phyloP scores from a whole-genome alignment of 2,329 filamentous ascomycete genomes.

The Fusarium cicatricum region DNA sequence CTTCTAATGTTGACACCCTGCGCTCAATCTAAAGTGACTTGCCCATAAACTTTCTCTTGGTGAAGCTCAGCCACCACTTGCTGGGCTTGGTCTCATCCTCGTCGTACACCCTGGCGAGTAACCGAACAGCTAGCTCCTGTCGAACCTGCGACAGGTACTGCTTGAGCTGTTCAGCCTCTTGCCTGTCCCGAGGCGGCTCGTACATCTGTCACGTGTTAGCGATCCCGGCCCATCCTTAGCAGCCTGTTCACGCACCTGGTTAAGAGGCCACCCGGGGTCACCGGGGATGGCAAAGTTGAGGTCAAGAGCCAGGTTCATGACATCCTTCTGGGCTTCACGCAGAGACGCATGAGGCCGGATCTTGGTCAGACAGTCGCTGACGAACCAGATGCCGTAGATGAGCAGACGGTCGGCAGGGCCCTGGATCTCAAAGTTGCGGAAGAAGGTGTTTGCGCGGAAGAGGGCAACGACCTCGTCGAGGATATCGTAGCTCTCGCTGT shows the following conservation, averaged over 20 bases:
- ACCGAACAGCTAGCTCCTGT: conserved; percentile 84
- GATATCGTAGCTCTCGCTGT: conserved; percentile 93
- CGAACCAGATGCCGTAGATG: conserved; percentile 95
- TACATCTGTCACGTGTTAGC: conserved; percentile 69
- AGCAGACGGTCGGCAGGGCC: conserved; percentile 92
- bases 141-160: conserved; percentile 93
- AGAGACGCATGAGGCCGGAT: conserved; percentile 77
- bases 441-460: conserved; percentile 98
- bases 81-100: conserved; percentile 76
- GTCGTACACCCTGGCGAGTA: conserved; percentile 87
- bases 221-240: neutral
- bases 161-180: conserved; percentile 87
- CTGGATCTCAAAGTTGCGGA: conserved; percentile 99
- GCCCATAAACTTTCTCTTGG: conserved; percentile 99
- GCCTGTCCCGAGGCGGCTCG: conserved; percentile 84
- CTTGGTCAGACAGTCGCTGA: conserved; percentile 89
- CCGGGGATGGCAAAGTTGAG: conserved; percentile 93
- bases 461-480: conserved; percentile 92
- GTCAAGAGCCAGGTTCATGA: conserved; percentile 91
- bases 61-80: conserved; percentile 99
- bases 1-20: conserved; percentile 33
- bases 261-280: conserved; percentile 90
- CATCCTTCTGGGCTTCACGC: conserved; percentile 72
- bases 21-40: conserved; percentile 72
- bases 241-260: conserved; percentile 68